Percentiles rank a stretch among this genome's conserved stretches.
phyloP scores from a whole-genome alignment of 1,284 basidiomycete genomes.

The Puccinia horiana region DNA sequence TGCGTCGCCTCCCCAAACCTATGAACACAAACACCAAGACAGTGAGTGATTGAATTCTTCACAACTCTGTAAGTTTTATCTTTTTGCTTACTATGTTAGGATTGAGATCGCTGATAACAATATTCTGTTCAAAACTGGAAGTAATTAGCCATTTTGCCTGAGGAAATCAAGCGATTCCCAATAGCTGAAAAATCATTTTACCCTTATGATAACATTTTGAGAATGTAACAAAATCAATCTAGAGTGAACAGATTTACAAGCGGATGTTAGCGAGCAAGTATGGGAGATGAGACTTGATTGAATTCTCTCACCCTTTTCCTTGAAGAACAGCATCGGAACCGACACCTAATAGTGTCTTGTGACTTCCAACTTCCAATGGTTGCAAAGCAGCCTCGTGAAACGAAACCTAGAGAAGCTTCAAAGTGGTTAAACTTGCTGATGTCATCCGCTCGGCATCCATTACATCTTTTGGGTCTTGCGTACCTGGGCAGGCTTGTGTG shows the following conservation, averaged over 20 bases:
- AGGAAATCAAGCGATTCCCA: not conserved
- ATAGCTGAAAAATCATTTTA: not conserved
- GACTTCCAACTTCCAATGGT: slow-evolving; percentile 18
- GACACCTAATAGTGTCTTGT: slow-evolving; percentile 34
- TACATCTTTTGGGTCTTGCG: not conserved
- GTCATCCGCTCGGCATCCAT: not conserved
- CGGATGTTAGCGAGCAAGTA: not conserved
- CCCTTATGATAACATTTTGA: slow-evolving; percentile 20
- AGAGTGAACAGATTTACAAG: not conserved
- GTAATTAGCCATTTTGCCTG: too few species aligned
- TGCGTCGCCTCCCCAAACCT: slow-evolving; percentile 48
- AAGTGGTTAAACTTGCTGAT: not conserved
- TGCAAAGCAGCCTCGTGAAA: not conserved
- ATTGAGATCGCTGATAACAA: slow-evolving; percentile 15
- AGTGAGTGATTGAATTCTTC: not conserved
- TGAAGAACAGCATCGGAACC: slow-evolving; percentile 19
- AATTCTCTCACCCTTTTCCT: slow-evolving; percentile 41
- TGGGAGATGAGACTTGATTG: not conserved
- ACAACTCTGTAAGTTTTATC: not conserved
- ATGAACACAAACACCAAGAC: not conserved
- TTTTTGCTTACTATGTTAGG: not conserved
- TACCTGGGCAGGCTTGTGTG: not conserved
- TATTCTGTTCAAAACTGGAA: slow-evolving; percentile 2
- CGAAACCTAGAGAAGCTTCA: not conserved
- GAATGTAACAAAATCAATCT: slow-evolving; percentile 7